Evolutionary conservation across 306 rosid species (phyloP), one percentile per base, ranked within the genome.

Genomic region (Heteromeles arbutifolia): DNA sequence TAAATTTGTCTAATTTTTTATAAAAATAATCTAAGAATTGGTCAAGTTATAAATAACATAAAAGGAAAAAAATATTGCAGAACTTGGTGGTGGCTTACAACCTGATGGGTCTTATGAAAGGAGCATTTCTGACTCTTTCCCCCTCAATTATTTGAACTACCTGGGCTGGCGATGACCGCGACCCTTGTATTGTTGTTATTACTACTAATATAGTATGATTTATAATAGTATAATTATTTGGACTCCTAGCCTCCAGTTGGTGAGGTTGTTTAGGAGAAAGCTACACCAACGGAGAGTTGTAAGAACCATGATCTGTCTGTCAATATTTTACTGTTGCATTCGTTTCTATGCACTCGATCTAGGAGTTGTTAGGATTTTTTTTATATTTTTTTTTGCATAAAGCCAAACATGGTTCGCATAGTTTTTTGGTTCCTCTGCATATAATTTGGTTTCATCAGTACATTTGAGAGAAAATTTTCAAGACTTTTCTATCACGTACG

Each of bases 101-200:
- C 43, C 26, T 18, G 77, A 58, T 68, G 67, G 78, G 84, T 81
- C 67, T 80, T 58, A 43, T 77, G 86, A 85, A 84, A 83, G 89
- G 80, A 78, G 83, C 86, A 83, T 78, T 86, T 85, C 79, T 72
- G 65, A 72, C 82, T 81, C 82, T 81, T 82, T 80, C 68, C 67
- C 54, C 57, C 62, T 80, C 88, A 83, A 90, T 90, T 84, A 93
- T 92, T 88, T 84, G 77, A 44, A 73, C 37, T 61, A 56, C 73
- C 73, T 66, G 78, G 82, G 86, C 80, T 88, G 85, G 87, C 89
- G 65, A 21, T 76, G 90, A 85, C 48, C 79, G 64, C 50, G 87
- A 88, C 84, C 61, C 65, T 62, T 65, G 74, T 39, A 41, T 74
- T 76, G 56, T 75, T 78, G 64, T 72, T 72, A 24, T 34, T 79